Evolutionary conservation across 1,284 basidiomycete species (phyloP).

Genomic region (Moesziomyces sp.): DNA sequence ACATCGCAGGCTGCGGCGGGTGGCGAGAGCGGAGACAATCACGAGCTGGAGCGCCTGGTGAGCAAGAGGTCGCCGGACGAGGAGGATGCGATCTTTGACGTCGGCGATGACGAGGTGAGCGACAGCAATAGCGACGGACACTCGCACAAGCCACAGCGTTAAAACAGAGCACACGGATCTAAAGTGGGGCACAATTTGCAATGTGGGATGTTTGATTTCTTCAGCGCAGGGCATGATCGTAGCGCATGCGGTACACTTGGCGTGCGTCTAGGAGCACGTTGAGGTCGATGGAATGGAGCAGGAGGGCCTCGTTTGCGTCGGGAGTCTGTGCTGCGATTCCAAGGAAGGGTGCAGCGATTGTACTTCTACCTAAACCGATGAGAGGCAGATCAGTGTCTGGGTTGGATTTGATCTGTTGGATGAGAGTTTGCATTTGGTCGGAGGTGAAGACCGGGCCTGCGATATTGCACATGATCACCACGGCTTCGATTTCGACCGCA

Average conservation of each 20-base stretch:
- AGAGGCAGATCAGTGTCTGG: constrained; percentile 29
- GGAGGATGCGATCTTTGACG: constrained; percentile 69
- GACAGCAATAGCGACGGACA: constrained; percentile 6
- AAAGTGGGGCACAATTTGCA: no score
- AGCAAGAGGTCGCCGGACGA: constrained; percentile 22
- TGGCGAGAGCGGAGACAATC: constrained; percentile 55
- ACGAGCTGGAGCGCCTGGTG: constrained; percentile 54
- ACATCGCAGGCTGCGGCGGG: constrained; percentile 40
- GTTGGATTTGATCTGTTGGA: constrained; percentile 5
- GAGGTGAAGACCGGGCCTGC: constrained; percentile 45
- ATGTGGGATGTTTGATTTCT: neutral
- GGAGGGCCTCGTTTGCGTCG: constrained; percentile 48
- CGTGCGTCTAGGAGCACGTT: constrained; percentile 48
- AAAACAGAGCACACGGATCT: neutral
- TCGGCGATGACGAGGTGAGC: constrained; percentile 69
- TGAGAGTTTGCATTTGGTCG: constrained; percentile 9
- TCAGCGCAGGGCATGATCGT: constrained; percentile 42
- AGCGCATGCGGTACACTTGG: constrained; percentile 49
- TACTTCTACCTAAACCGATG: constrained; percentile 57
- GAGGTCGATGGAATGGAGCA: constrained; percentile 55
- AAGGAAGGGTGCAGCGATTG: constrained; percentile 57
- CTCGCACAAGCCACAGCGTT: neutral
- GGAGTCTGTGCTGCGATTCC: constrained; percentile 48
- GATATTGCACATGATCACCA: constrained; percentile 64
- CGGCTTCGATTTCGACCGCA: constrained; percentile 59